Base-by-base conservation (phyloP, 352 stramenopile genomes). In the Phytophthora foliorum region DNA sequence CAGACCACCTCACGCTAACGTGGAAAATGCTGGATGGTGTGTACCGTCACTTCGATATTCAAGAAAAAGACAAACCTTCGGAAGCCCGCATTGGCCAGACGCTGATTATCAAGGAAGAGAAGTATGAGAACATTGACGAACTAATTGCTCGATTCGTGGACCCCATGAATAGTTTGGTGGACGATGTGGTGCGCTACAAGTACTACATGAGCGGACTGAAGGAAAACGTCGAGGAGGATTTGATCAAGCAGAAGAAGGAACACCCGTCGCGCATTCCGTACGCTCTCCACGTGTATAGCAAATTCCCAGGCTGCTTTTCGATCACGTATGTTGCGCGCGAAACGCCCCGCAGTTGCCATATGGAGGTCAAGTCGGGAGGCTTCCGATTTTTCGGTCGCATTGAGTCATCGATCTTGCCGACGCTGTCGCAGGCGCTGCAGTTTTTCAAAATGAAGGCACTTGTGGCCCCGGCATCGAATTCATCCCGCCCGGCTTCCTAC, bases 381-480 rank as follows among this genome's bases (percentile, higher is more conserved):
- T 93, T 91, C 63, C 89, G 88, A 0, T 97, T 95, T 67, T 97
- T 97, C 49, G 89, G 89, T 22, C 87, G 87, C 7, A 93, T 97
- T 63, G 88, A 95, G 75, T 97, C 86, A 17, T 92, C 84, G 4
- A 93, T 94, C 42, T 59, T 96, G 41, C 86, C 88, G 14, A 92
- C 88, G 9, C 48, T 97, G 36, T 86, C 74, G 25, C 82, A 95
- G 56, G 89, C 89, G 39, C 73, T 97, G 25, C 84, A 94, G 67
- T 97, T 95, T 75, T 97, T 97, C 76, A 97, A 97, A 63, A 94
- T 94, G 88, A 94, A 93, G 59, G 89, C 89, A 1, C 61, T 95
- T 21, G 78, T 94, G 8, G 81, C 74, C 34, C 86, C 86, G 14
- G 51, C 82, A 2, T 67, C 60, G 17, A 72, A 57, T 22, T 76